Conservation (phyloP, 106 monocot species). For the Ottelia alismoides region DNA sequence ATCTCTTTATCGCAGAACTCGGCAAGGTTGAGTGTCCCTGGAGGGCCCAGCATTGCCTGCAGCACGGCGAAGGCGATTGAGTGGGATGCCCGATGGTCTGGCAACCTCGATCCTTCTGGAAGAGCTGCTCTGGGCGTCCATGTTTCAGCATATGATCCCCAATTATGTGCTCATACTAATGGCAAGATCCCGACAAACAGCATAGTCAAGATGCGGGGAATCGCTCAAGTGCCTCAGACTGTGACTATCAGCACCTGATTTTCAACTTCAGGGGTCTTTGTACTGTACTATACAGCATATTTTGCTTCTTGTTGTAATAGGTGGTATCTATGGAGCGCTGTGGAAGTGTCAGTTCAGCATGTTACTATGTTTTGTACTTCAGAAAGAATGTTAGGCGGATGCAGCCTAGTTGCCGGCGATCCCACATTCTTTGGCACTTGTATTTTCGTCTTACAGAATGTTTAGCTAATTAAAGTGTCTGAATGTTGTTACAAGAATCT, state of each 20-base stretch:
- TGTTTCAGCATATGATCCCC: conserved; percentile 37
- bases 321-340: no score
- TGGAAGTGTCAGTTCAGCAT: no score
- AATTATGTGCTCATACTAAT: conserved; percentile 1
- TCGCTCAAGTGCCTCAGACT: conserved; percentile 21
- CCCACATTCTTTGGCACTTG: no score
- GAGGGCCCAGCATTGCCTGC: conserved; percentile 70
- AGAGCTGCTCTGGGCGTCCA: conserved; percentile 67
- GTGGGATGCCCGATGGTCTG: conserved; percentile 64
- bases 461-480: no score
- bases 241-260: neutral
- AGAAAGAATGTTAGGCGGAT: no score
- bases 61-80: conserved; percentile 69
- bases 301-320: no score
- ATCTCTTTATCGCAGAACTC: conserved; percentile 34
- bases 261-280: no score
- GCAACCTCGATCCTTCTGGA: conserved; percentile 68
- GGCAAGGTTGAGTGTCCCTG: conserved; percentile 55
- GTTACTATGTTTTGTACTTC: no score
- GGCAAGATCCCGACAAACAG: conserved; percentile 23
- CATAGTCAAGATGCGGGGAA: conserved; percentile 41
- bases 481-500: no score
- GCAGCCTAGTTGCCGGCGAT: no score
- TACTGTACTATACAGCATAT: no score
- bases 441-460: no score